Conservation (phyloP, 2,329 filamentous ascomycete genomes). For the Monilinia polystroma region DNA sequence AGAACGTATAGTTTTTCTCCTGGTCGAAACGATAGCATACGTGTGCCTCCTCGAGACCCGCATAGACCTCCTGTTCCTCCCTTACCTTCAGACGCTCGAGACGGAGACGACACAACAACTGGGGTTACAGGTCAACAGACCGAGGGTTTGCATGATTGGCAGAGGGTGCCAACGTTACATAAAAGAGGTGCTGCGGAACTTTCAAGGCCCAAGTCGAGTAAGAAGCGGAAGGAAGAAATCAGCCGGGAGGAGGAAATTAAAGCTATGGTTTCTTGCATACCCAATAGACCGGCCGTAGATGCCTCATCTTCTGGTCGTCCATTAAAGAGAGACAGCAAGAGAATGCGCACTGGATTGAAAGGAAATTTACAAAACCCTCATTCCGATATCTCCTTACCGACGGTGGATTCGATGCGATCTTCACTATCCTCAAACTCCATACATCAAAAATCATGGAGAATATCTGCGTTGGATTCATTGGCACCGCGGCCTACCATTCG, state of each 20-base stretch:
- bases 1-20: slow-evolving; percentile 63
- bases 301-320: slow-evolving; percentile 59
- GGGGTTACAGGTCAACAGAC: slow-evolving; percentile 33
- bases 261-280: slow-evolving; percentile 72
- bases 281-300: slow-evolving; percentile 61
- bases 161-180: slow-evolving; percentile 55
- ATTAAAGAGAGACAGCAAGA: slow-evolving; percentile 63
- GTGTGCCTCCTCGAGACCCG: slow-evolving; percentile 40
- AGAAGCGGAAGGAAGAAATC: slow-evolving; percentile 71
- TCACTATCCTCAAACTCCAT: slow-evolving; percentile 74
- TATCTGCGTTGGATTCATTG: slow-evolving; percentile 77
- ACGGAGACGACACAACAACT: slow-evolving; percentile 27
- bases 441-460: slow-evolving; percentile 67
- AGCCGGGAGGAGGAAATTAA: slow-evolving; percentile 85
- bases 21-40: slow-evolving; percentile 55
- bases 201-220: slow-evolving; percentile 70
- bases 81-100: slow-evolving; percentile 33
- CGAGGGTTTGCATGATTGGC: slow-evolving; percentile 40
- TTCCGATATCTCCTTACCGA: slow-evolving; percentile 68
- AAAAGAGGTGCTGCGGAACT: slow-evolving; percentile 62
- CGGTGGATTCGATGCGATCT: slow-evolving; percentile 72
- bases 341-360: slow-evolving; percentile 56
- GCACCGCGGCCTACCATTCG: slow-evolving; percentile 82
- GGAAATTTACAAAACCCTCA: slow-evolving; percentile 58
- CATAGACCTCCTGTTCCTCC: slow-evolving; percentile 37